Conservation (phyloP, 345 rosid species). For the Cardamine chenopodiifolia region DNA sequence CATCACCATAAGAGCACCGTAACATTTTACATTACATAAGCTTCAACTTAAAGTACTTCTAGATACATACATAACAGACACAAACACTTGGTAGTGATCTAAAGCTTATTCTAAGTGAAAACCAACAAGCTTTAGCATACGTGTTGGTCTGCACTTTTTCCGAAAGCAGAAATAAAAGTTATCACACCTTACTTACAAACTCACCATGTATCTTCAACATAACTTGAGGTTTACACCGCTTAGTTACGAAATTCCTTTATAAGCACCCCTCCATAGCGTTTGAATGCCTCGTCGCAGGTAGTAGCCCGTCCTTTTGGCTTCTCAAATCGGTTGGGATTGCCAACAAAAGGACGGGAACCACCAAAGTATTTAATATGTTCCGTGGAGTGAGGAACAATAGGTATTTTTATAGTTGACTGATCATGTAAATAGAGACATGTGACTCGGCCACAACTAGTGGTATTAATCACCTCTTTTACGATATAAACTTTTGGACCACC, state of each 20-base stretch:
- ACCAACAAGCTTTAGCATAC: conserved; percentile 32
- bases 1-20: background rate
- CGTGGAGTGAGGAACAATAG: conserved; percentile 18
- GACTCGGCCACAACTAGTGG: conserved; percentile 11
- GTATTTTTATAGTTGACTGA: conserved; percentile 14
- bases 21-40: conserved; percentile 29
- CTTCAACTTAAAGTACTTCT: conserved; percentile 22
- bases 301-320: conserved; percentile 31
- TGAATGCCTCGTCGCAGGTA: conserved; percentile 37
- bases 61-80: conserved; percentile 18
- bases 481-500: conserved; percentile 29
- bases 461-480: conserved; percentile 14
- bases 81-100: conserved; percentile 36
- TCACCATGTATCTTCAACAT: conserved; percentile 14
- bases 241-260: conserved; percentile 35
- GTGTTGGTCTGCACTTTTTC: conserved; percentile 33
- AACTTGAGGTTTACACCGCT: conserved; percentile 11
- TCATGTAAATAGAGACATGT: conserved; percentile 8
- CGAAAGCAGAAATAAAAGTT: background rate
- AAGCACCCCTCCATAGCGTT: conserved; percentile 41
- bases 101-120: conserved; percentile 36
- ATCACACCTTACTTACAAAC: conserved; percentile 27
- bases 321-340: conserved; percentile 7
- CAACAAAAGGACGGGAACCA: conserved; percentile 22
- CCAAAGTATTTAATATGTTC: conserved; percentile 21